Conservation (phyloP, 768 basidiomycete species). For the Podaxis sp. region DNA sequence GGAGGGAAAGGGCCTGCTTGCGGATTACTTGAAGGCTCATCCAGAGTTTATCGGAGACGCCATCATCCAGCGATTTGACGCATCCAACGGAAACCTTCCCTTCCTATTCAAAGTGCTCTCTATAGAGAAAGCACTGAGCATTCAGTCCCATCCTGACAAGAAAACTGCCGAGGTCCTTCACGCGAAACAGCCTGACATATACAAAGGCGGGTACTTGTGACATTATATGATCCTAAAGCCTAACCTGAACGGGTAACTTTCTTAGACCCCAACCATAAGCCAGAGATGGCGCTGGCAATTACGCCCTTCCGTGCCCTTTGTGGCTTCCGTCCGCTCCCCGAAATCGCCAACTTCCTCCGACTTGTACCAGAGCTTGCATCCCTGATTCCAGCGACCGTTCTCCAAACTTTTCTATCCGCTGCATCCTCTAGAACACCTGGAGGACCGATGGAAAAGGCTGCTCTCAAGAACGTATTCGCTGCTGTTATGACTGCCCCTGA, state of each 20-base stretch:
- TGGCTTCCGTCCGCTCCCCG: conserved; percentile 81
- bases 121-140: conserved; percentile 84
- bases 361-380: conserved; percentile 71
- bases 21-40: conserved; percentile 58
- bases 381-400: conserved; percentile 58
- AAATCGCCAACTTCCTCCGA: conserved; percentile 64
- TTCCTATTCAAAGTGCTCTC: conserved; percentile 92
- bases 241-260: background rate
- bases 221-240: background rate
- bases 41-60: conserved; percentile 63
- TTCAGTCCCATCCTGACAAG: conserved; percentile 93
- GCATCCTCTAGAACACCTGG: conserved; percentile 37
- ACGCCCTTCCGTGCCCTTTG: conserved; percentile 89
- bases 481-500: conserved; percentile 80
- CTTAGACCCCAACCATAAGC: conserved; percentile 93
- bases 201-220: conserved; percentile 65
- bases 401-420: conserved; percentile 46
- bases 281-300: conserved; percentile 97
- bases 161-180: conserved; percentile 68
- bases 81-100: conserved; percentile 66
- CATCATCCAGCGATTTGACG: conserved; percentile 51
- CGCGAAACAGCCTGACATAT: conserved; percentile 69
- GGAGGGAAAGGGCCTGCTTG: conserved; percentile 38
- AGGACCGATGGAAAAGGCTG: conserved; percentile 48
- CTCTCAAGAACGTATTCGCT: conserved; percentile 73